Evolutionary conservation across 305 asterid genomes (phyloP), one percentile per base, ranked within the genome.

Genomic region (Rubia peregrina): DNA sequence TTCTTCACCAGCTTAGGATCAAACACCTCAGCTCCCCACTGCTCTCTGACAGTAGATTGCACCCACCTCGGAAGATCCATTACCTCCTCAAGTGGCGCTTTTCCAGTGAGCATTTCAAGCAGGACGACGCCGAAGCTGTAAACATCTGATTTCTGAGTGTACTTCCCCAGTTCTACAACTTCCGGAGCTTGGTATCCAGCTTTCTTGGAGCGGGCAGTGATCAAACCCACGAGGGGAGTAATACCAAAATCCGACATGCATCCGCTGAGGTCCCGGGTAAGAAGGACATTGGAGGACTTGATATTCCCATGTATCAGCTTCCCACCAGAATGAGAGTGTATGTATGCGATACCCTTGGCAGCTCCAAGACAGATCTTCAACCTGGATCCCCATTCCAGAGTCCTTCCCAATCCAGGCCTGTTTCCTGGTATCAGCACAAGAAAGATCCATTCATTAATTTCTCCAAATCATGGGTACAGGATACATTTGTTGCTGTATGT

Each of bases 11-110:
- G 85, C 63, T 83, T 81, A 55, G 79, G 72, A 43, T 90, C 97
- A 59, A 90, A 90, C 41, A 90, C 92, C 86, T 89, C 95, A 1
- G 97, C 90, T 12, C 95, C 89, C 96, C 95, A 90, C 74, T 87
- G 90, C 81, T 89, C 95, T 76, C 89, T 79, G 61, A 87, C 92
- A 12, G 87, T 86, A 13, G 96, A 90, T 43, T 87, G 96, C 43
- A 89, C 96, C 97, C 97, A 90, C 42, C 80, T 67, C 0, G 95
- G 95, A n/a, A 89, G 81, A 77, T 90, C 92, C 3, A 81, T 76
- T 24, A 61, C 86, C 65, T 85, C 90, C 4, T 85, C 90, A 5
- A 81, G 74, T 11, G 92, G 95, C 33, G 88, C 79, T 74, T 83
- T 89, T 7, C 95, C 95, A 0, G 96, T 90, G 49, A 90, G 97